phyloP scores from a whole-genome alignment of 306 rosid genomes.

The Prunus salicina region DNA sequence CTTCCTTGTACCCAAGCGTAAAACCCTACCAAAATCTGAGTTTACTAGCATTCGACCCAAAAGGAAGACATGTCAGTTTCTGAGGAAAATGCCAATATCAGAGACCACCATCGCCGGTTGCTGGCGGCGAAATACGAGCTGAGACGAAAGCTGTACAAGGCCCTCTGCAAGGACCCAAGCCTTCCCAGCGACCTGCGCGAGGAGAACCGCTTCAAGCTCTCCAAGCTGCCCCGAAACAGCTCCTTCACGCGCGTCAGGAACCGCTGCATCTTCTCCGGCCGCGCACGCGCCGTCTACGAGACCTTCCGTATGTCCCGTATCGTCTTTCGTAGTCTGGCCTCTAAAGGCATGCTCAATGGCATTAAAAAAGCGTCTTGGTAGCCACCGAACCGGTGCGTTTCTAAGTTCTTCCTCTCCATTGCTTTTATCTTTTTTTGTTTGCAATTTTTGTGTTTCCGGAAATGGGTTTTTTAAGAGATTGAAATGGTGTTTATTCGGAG shows the following conservation, averaged over 20 bases:
- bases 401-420: too few relatives aligned
- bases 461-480: too few relatives aligned
- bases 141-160: slow-evolving; percentile 40
- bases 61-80: slow-evolving; percentile 18
- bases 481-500: too few relatives aligned
- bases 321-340: too few relatives aligned
- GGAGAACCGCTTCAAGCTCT: slow-evolving; percentile 41
- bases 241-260: slow-evolving; percentile 53
- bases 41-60: too few relatives aligned
- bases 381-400: too few relatives aligned
- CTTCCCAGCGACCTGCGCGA: slow-evolving; percentile 40
- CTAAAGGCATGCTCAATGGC: too few relatives aligned
- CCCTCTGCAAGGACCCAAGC: slow-evolving; percentile 38
- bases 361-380: too few relatives aligned
- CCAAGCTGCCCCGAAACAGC: slow-evolving; percentile 51
- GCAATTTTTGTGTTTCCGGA: too few relatives aligned
- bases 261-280: slow-evolving; percentile 60
- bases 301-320: slow-evolving; percentile 54
- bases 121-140: slow-evolving; percentile 42
- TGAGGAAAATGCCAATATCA: slow-evolving; percentile 48
- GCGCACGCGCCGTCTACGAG: slow-evolving; percentile 44
- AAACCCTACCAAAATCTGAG: too few relatives aligned
- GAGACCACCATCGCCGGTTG: slow-evolving; percentile 40
- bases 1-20: too few relatives aligned
- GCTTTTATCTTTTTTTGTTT: too few relatives aligned